These are phyloP conservation scores for Serpula lacrymans DNA, from an alignment of 768 basidiomycete genomes.

Conservation along the genomic window DNA sequence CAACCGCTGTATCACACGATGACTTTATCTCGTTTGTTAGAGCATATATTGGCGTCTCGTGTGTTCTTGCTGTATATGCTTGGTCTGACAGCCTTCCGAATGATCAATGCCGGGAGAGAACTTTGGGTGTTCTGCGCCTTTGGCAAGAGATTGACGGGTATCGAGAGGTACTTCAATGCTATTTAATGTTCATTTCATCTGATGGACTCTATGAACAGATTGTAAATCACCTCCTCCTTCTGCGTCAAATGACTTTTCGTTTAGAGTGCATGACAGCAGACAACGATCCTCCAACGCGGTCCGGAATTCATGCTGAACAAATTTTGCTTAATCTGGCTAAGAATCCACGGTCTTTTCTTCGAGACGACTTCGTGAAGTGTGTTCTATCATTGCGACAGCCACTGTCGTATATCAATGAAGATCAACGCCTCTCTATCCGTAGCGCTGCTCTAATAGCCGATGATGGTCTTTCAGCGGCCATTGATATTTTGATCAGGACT, in stretches of 20 bases:
- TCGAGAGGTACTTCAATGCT: conserved; percentile 51
- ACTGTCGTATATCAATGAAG: conserved; percentile 57
- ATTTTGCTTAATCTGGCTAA: conserved; percentile 59
- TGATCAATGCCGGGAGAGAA: conserved; percentile 58
- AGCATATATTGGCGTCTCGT: conserved; percentile 64
- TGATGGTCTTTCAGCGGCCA: conserved; percentile 58
- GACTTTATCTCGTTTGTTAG: conserved; percentile 65
- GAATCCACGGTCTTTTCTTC: conserved; percentile 58
- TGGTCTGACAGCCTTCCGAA: conserved; percentile 79
- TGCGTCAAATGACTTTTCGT: conserved; percentile 70
- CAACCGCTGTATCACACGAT: conserved; percentile 36
- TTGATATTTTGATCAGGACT: conserved; percentile 51
- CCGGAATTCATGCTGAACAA: conserved; percentile 66
- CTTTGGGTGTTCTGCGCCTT: conserved; percentile 49
- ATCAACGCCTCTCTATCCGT: conserved; percentile 55
- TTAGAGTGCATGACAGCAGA: conserved; percentile 70
- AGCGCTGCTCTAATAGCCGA: conserved; percentile 66
- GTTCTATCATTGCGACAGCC: conserved; percentile 58
- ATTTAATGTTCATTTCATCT: conserved; percentile 9
- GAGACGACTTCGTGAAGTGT: conserved; percentile 54
- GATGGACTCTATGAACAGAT: conserved; percentile 50
- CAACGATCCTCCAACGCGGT: conserved; percentile 56
- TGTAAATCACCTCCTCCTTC: conserved; percentile 65
- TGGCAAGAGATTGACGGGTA: conserved; percentile 70
- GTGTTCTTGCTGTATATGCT: conserved; percentile 67